phyloP scores from a whole-genome alignment of 2,329 filamentous ascomycete genomes.

The Mycogone perniciosa region DNA sequence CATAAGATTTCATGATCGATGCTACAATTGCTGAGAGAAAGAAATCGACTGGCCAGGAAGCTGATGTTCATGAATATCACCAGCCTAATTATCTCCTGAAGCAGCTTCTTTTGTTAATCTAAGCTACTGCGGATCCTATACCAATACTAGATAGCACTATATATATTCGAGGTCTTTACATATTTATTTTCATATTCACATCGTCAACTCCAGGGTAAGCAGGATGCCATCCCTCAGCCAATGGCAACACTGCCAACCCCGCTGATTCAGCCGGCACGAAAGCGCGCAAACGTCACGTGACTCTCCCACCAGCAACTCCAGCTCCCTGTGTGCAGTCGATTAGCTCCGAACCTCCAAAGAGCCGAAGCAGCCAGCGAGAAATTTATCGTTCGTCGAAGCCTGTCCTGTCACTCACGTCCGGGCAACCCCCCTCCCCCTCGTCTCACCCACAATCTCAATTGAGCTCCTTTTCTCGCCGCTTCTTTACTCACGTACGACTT shows the following conservation, averaged over 20 bases:
- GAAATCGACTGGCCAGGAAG: no score
- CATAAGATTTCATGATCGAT: no score
- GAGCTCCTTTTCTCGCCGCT: neutral
- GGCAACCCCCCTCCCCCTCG: conserved; percentile 8
- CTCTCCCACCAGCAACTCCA: conserved; percentile 4
- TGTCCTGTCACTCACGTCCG: conserved; percentile 4
- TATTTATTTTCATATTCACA: no score
- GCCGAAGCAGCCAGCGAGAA: conserved; percentile 33
- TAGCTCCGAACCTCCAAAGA: conserved; percentile 25
- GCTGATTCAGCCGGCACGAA: conserved; percentile 4
- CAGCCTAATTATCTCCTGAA: no score
- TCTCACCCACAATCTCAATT: conserved; percentile 7
- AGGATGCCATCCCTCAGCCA: neutral
- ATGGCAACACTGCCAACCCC: conserved; percentile 2
- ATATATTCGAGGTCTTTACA: no score
- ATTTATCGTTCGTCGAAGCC: conserved; percentile 35
- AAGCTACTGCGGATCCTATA: no score
- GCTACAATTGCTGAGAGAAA: no score
- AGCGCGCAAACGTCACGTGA: conserved; percentile 13
- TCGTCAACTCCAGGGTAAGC: neutral
- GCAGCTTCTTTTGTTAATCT: no score
- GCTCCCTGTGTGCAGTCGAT: conserved; percentile 3
- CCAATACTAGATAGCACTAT: no score
- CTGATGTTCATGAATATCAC: no score
- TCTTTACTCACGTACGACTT: neutral